These are phyloP conservation scores for Climacium dendroides DNA, from an alignment of 225 moss, liverwort and hornwort genomes.

Conservation along the genomic window DNA sequence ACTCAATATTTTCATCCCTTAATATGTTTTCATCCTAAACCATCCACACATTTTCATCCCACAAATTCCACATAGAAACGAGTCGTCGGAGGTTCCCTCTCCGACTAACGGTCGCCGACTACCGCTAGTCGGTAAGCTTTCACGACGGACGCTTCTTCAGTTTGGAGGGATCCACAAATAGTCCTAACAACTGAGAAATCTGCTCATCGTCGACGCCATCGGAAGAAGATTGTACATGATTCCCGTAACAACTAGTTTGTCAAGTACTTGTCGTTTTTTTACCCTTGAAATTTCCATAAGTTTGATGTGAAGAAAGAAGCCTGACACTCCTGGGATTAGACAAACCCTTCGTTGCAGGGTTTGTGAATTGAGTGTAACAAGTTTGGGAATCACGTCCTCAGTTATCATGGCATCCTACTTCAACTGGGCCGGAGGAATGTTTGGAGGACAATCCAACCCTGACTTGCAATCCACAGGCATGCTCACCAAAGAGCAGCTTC, in stretches of 20 bases:
- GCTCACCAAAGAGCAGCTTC: conserved; percentile 53
- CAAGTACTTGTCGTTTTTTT: no score
- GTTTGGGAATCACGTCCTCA: neutral
- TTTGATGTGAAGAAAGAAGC: neutral
- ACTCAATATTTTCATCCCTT: neutral
- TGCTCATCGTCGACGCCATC: neutral
- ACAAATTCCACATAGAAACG: neutral
- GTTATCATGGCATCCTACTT: conserved; percentile 10
- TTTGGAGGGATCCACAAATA: neutral
- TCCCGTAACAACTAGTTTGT: neutral
- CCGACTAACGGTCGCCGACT: neutral
- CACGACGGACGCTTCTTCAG: neutral
- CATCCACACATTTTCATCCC: neutral
- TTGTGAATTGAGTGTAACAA: neutral
- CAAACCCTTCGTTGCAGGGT: neutral
- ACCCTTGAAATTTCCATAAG: neutral
- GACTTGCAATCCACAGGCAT: conserved; percentile 41
- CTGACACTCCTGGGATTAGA: neutral
- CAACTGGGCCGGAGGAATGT: conserved; percentile 33
- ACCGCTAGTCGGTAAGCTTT: neutral
- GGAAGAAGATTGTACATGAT: neutral
- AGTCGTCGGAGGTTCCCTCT: neutral
- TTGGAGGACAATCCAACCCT: conserved; percentile 20
- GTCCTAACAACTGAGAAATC: neutral
- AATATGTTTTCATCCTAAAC: neutral